Percentiles rank a stretch among this genome's conserved stretches.
phyloP scores from a whole-genome alignment of 345 rosid genomes.

The Hibiscus syriacus region DNA sequence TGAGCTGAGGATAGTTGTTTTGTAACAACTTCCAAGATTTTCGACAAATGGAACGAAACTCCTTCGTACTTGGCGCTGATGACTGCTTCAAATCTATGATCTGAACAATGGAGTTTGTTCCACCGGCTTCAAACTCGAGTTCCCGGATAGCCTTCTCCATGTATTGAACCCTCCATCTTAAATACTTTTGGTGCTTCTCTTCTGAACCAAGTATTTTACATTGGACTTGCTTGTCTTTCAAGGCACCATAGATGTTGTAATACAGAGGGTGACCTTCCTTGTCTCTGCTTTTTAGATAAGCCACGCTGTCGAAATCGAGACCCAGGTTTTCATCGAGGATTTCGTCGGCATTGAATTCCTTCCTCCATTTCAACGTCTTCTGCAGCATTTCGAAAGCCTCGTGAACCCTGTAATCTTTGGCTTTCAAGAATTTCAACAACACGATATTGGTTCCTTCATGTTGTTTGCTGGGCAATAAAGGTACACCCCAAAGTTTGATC shows the following conservation, averaged over 20 bases:
- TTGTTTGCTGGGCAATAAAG: conserved; percentile 48
- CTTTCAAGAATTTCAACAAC: conserved; percentile 45
- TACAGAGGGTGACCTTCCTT: conserved; percentile 44
- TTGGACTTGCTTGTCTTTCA: conserved; percentile 28
- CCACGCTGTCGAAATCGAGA: conserved; percentile 18
- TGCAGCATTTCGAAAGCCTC: conserved; percentile 54
- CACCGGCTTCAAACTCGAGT: conserved; percentile 38
- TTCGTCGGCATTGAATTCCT: conserved; percentile 21
- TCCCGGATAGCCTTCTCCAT: conserved; percentile 35
- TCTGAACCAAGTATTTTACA: conserved; percentile 21
- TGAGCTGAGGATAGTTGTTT: conserved; percentile 27
- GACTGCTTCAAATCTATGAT: conserved; percentile 46
- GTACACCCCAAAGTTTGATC: conserved; percentile 49
- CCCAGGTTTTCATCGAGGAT: conserved; percentile 25
- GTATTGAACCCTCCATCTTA: conserved; percentile 32
- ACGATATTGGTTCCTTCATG: conserved; percentile 41
- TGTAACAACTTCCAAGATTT: conserved; percentile 23
- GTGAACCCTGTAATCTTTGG: conserved; percentile 30
- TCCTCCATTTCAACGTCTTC: conserved; percentile 41
- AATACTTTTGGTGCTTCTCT: conserved; percentile 22
- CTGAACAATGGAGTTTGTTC: conserved; percentile 39
- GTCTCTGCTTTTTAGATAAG: conserved; percentile 23
- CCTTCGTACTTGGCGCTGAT: conserved; percentile 26
- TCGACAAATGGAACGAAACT: conserved; percentile 20
- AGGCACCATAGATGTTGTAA: conserved; percentile 24